Base-by-base conservation (phyloP, 2,329 filamentous ascomycete genomes). In the Fusarium brachygibbosum region DNA sequence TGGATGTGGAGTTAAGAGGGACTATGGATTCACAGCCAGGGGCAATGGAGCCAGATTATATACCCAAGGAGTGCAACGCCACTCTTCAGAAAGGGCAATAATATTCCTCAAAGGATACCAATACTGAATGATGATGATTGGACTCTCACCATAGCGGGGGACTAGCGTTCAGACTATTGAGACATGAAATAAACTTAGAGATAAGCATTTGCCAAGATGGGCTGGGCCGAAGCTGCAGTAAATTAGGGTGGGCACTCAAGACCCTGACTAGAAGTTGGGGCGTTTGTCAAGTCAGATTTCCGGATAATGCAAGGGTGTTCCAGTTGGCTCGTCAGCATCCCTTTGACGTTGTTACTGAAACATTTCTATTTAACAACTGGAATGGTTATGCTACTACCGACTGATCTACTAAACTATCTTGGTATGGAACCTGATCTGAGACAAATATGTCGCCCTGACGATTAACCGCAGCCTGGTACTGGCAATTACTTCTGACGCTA, bases 171-270 rank as follows among this genome's bases (percentile, higher is more conserved):
- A 57, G 28, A 40, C 54, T 51, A 51, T 34, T 51, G 54, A 40
- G 14, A 32, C 28, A 31, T 41, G 28, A 51, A 51, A 51, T 51
- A 57, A 51, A 29, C 54, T 57, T 40, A 28, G 8, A 34, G 11
- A 51, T 40, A 57, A 57, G 54, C 54, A 34, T 41, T 57, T 29
- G 54, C 54, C 54, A 51, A 57, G 54, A 32, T 41, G 54, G 45
- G 19, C 6, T 57, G 31, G 54, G 31, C 44, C 12, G 21, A 51
- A 37, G 28, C 28, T 41, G 21, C 6, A 21, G 21, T 41, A 41
- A 21, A 51, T 32, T 6, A 53, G 19, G 14, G 12, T 31, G 42
- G 12, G 7, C n/a, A 45, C 25, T 19, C 25, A n/a, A 35, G 19
- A 41, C 28, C 50, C 28, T 32, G 6, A 31, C 10, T 11, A 52